These are phyloP conservation scores for Beauveria sp. DNA, from an alignment of 2,329 filamentous ascomycete species.

Conservation along the genomic window DNA sequence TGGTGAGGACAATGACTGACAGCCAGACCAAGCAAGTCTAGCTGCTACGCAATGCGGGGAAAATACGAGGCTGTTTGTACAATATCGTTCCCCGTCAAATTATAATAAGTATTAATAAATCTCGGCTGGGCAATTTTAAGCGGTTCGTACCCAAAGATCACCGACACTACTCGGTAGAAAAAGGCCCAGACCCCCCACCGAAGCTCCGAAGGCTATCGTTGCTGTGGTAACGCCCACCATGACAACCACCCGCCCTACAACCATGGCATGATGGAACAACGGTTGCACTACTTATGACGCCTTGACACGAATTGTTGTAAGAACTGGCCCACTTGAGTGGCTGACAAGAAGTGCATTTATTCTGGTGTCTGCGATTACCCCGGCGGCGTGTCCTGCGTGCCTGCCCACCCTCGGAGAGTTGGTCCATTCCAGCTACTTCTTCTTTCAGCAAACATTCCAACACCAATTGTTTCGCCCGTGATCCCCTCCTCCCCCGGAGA, in stretches of 20 bases:
- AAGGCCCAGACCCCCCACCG: not conserved
- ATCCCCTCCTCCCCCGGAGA: not conserved
- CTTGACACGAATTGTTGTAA: not conserved
- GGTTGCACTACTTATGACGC: not conserved
- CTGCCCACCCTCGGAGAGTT: not conserved
- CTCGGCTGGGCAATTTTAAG: no score
- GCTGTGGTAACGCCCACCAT: slow-evolving; percentile 2
- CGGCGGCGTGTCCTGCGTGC: not conserved
- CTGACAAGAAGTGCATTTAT: not conserved
- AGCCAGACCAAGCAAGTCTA: no score
- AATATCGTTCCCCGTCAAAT: no score
- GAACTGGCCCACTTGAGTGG: not conserved
- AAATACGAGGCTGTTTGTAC: no score
- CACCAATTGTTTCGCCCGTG: not conserved
- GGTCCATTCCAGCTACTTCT: not conserved
- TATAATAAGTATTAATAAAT: no score
- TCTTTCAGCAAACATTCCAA: not conserved
- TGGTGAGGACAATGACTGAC: no score
- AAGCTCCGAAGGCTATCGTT: not conserved
- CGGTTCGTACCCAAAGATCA: not conserved
- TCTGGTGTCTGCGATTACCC: not conserved
- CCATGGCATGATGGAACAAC: not conserved
- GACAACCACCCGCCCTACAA: not conserved
- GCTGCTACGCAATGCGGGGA: no score
- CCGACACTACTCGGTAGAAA: not conserved